phyloP scores from a whole-genome alignment of 1,284 basidiomycete species.

The Omphalotus olearius region DNA sequence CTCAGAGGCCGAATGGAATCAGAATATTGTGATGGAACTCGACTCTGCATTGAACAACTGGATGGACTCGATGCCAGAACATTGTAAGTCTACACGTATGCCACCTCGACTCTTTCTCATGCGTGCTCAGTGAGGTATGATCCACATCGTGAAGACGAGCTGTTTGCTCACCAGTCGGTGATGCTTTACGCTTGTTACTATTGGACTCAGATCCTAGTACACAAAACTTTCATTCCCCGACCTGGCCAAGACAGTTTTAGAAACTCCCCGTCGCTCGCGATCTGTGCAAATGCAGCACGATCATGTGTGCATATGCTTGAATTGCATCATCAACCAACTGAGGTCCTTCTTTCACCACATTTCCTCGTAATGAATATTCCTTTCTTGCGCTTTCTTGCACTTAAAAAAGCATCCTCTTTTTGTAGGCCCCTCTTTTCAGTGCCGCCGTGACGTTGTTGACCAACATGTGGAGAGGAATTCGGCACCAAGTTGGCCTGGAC shows the following conservation, averaged over 20 bases:
- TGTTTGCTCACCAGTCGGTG: conserved; percentile 69
- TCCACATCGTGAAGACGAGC: conserved; percentile 50
- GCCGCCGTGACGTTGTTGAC: conserved; percentile 68
- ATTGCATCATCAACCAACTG: conserved; percentile 34
- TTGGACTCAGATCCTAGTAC: conserved; percentile 71
- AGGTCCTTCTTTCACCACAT: conserved; percentile 26
- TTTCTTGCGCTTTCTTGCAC: background rate
- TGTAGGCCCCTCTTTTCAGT: conserved; percentile 47
- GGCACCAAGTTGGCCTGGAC: conserved; percentile 47
- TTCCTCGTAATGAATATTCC: conserved; percentile 33
- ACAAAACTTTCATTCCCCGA: conserved; percentile 78
- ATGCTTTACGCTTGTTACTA: conserved; percentile 67
- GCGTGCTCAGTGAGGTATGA: conserved; percentile 63
- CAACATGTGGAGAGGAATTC: conserved; percentile 71
- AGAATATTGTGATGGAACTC: conserved; percentile 68
- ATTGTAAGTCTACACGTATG: conserved; percentile 31
- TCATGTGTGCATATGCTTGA: conserved; percentile 73
- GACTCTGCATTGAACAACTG: conserved; percentile 76
- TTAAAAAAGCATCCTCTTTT: background rate
- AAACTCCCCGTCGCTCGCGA: conserved; percentile 70
- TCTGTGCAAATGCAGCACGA: conserved; percentile 85
- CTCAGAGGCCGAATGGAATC: conserved; percentile 53
- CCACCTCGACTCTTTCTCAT: background rate
- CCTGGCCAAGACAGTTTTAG: conserved; percentile 50
- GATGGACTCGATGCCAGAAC: conserved; percentile 68